Evolutionary conservation across 345 rosid species (phyloP).

Genomic region (Noccaea caerulescens): DNA sequence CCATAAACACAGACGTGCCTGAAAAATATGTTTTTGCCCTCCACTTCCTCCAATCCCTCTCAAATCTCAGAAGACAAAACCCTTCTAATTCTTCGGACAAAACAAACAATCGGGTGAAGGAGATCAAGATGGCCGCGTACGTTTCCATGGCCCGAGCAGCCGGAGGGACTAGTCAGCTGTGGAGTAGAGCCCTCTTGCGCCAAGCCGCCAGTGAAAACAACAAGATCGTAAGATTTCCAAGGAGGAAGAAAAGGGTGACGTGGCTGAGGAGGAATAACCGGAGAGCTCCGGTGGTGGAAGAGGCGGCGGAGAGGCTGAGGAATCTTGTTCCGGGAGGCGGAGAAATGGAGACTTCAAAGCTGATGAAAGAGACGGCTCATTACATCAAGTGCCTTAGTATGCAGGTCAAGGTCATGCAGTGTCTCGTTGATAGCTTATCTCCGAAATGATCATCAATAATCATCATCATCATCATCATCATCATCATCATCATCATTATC

Average conservation of each 20-base stretch:
- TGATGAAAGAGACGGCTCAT: conserved; percentile 48
- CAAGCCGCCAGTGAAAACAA: conserved; percentile 20
- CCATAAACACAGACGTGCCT: conserved; percentile 40
- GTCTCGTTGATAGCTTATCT: conserved; percentile 41
- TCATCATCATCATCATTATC: no score
- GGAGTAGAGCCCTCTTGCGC: conserved; percentile 45
- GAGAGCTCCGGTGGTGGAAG: conserved; percentile 27
- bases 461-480: conserved; percentile 5
- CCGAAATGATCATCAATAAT: conserved; percentile 29
- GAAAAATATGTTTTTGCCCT: conserved; percentile 36
- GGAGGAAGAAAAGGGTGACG: conserved; percentile 26
- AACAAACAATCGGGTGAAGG: conserved; percentile 26
- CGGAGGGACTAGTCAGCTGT: conserved; percentile 30
- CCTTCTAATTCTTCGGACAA: conserved; percentile 13
- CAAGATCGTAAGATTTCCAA: conserved; percentile 13
- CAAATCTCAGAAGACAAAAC: conserved; percentile 38
- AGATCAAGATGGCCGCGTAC: conserved; percentile 47
- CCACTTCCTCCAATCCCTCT: conserved; percentile 43
- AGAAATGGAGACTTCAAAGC: conserved; percentile 41
- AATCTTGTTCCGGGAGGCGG: conserved; percentile 47
- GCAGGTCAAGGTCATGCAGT: conserved; percentile 46
- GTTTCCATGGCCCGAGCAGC: conserved; percentile 45
- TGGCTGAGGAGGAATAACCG: conserved; percentile 24
- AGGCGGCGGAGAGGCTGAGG: conserved; percentile 30
- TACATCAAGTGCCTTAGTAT: conserved; percentile 46